Evolutionary conservation across 805 yeast genomes (phyloP), one percentile per base, ranked within the genome.

Genomic region (Yamadazyma scolyti): DNA sequence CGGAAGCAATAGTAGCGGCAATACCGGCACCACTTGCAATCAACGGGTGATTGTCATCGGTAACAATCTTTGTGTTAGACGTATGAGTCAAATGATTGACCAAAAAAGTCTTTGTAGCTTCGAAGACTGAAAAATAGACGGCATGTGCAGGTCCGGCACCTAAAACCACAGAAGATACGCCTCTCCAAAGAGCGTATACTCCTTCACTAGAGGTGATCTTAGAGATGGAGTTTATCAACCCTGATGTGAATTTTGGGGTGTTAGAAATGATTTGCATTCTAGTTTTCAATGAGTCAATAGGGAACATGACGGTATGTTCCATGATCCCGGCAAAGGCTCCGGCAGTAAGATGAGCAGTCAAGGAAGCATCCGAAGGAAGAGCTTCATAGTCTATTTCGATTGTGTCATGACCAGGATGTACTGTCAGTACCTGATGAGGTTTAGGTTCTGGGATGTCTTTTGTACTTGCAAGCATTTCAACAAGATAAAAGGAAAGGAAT

Each of bases 101-200:
- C 29, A 82, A 58, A 9, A 68, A 52, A 6, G 82, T 76, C 52
- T 83, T 82, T 28, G 88, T 71, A 30, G 78, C 71, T 59, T 90
- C 98, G 58, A 88, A 93, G 4, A 93, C 94, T n/a, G 89, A 79
- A 55, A 88, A 90, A 60, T 93, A 90, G 5, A 93, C 82, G 3
- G 97, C 97, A 62, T 90, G 98, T 3, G 97, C 97, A 2, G 98
- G 98, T 5, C 98, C 98, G n/a, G 98, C 97, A 22, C 98, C 98
- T 39, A 90, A 53, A 2, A 88, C 79, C 37, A 93, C 95, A 1
- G 96, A 83, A 15, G 87, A 79, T 11, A 90, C 85, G 33, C 98
- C 98, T 51, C 95, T 72, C 95, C 97, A 90, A 17, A 93, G 71
- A 1, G 95, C 84, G 31, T 75, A 52, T 5, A 90, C 82, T 2